phyloP scores from a whole-genome alignment of 345 rosid genomes.

The Syzygium jambos region DNA sequence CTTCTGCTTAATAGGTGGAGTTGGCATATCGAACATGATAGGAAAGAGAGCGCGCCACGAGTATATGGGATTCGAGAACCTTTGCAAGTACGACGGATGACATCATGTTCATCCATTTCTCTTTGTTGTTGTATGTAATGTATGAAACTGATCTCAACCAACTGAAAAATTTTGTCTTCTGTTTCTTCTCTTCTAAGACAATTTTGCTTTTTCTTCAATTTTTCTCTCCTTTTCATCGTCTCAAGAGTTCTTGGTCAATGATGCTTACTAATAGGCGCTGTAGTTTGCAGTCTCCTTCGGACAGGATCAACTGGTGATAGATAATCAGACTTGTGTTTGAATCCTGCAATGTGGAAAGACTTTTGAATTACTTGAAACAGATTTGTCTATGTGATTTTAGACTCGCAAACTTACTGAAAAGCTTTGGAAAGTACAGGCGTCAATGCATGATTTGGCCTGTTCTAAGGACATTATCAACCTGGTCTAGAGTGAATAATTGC shows the following conservation, averaged over 20 bases:
- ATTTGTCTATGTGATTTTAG: background rate
- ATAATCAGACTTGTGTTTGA: background rate
- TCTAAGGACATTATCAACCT: background rate
- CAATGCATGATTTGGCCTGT: background rate
- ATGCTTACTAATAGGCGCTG: background rate
- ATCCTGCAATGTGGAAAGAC: background rate
- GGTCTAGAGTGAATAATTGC: background rate
- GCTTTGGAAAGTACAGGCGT: background rate
- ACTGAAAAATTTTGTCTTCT: background rate
- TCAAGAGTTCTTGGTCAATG: background rate
- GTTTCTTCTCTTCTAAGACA: background rate
- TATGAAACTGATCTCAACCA: background rate
- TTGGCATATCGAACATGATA: constrained; percentile 35
- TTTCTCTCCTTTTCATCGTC: background rate
- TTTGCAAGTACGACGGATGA: constrained; percentile 21
- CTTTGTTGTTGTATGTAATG: background rate
- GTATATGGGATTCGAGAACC: constrained; percentile 52
- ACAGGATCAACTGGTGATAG: background rate
- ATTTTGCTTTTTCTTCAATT: background rate
- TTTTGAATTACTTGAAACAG: background rate
- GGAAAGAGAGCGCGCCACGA: constrained; percentile 17
- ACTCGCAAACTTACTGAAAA: background rate
- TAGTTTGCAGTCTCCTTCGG: background rate
- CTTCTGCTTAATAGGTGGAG: constrained; percentile 27
- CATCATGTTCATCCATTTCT: background rate